Base-by-base conservation (phyloP, 768 basidiomycete genomes). In the Cystofilobasidium capitatum region DNA sequence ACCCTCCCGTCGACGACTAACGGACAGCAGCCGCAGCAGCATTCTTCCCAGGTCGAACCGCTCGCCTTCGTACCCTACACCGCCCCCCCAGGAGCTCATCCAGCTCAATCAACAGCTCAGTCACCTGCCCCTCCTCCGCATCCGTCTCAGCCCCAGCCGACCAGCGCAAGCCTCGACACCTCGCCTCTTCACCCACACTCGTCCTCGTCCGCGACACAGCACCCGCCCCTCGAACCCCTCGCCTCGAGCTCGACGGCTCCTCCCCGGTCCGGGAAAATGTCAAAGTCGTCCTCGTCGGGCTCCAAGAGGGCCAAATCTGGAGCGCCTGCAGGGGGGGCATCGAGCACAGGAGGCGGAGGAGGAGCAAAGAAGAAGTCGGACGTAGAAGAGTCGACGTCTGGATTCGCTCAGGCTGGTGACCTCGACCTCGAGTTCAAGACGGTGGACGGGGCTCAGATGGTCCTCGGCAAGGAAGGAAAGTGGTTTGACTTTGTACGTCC, bases 391-490 rank as follows among this genome's bases (percentile, higher is more conserved):
- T 55, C 49, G 49, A 26, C 58, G 6, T 26, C 26, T 22, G 57
- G 13, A 31, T 40, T 40, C n/a, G 22, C 12, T 24, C 49, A n/a
- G 16, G 59, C 59, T 6, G 59, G 40, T 20, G 37, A 39, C 54
- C 26, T 64, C 54, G 33, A 42, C 1, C 65, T 58, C 35, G 65
- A 66, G 37, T 66, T 59, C 36, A 59, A 57, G 45, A 36, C 47
- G 22, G 37, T 66, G 0, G 26, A 49, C 22, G 47, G 44, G 5
- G 42, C 47, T 2, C 20, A 42, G 14, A 59, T 66, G 58, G 58
- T 66, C 26, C 57, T 66, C 5, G 65, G 65, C 33, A 66, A 66
- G 47, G 65, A 36, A 2, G 65, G 65, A 20, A 59, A 58, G 37
- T 44, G 58, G n/a, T 66, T 66, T 47, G 65, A 66, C 44, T 55